Percentiles rank a stretch among this genome's conserved stretches.
Evolutionary conservation across 225 moss, liverwort and hornwort genomes (phyloP).

Genomic region (Sphagnum tenellum): DNA sequence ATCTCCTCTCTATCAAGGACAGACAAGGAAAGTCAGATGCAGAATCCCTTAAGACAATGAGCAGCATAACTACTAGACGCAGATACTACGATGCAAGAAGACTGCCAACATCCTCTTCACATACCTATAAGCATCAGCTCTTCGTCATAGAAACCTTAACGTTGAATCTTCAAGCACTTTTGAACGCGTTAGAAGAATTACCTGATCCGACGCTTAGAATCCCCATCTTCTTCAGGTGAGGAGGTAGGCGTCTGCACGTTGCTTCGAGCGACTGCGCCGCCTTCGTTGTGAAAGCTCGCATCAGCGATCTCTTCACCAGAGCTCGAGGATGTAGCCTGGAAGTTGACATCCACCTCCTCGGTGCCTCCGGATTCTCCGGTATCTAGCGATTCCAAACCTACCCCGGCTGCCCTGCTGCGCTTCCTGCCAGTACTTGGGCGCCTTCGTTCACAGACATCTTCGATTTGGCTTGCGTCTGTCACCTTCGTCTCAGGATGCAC

Average conservation of each 20-base stretch:
- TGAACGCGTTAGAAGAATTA: neutral
- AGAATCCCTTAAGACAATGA: neutral
- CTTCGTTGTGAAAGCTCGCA: constrained; percentile 14
- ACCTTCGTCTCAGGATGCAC: neutral
- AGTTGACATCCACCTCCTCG: neutral
- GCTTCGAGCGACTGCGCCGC: constrained; percentile 12
- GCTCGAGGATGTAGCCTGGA: constrained; percentile 5
- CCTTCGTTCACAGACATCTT: neutral
- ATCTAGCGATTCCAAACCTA: neutral
- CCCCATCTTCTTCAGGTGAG: constrained; percentile 11
- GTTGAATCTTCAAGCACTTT: neutral
- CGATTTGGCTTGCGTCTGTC: neutral
- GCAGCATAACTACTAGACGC: neutral
- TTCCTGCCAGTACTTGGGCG: neutral
- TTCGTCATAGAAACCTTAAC: too few relatives aligned
- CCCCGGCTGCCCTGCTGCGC: neutral
- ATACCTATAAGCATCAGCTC: too few relatives aligned
- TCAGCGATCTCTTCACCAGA: constrained; percentile 33
- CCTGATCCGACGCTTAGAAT: constrained; percentile 27
- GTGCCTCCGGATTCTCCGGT: neutral
- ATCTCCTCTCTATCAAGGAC: neutral
- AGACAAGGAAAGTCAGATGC: neutral
- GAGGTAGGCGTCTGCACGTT: neutral
- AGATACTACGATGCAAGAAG: neutral
- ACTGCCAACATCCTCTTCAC: neutral